Percentiles rank a stretch among this genome's conserved stretches.
Evolutionary conservation across 2,329 filamentous ascomycete genomes (phyloP).

Genomic region (Trichoderma arundinaceum): DNA sequence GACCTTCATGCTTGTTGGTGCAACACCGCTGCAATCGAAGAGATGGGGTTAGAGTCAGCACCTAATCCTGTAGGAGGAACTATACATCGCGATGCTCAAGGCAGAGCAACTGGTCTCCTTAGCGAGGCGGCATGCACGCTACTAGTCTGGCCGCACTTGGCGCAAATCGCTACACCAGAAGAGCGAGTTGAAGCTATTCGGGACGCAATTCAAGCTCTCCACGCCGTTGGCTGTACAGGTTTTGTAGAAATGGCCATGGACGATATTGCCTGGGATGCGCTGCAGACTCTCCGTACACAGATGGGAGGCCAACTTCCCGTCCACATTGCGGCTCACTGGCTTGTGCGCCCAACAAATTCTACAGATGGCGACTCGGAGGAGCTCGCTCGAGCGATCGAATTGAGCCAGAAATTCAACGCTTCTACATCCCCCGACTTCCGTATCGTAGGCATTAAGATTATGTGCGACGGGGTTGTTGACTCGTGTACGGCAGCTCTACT

Average conservation of each 20-base stretch:
- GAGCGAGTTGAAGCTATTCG: conserved; percentile 14
- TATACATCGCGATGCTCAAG: conserved; percentile 18
- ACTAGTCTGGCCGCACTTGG: conserved; percentile 20
- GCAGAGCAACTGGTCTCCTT: conserved; percentile 4
- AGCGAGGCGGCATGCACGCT: conserved; percentile 18
- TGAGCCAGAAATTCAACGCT: conserved; percentile 11
- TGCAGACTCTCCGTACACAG: conserved; percentile 12
- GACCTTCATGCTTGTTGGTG: conserved; percentile 24
- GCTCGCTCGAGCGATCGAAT: conserved; percentile 9
- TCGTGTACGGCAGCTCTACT: conserved; percentile 24
- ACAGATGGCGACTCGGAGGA: conserved; percentile 12
- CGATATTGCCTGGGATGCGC: conserved; percentile 21
- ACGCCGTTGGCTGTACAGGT: conserved; percentile 21
- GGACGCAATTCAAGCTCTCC: conserved; percentile 10
- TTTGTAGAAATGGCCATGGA: conserved; percentile 28
- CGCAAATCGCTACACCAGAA: conserved; percentile 14
- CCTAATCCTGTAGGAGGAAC: conserved; percentile 24
- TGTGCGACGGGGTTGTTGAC: conserved; percentile 25
- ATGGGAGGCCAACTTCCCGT: conserved; percentile 23
- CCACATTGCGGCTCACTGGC: conserved; percentile 25
- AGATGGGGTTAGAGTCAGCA: conserved; percentile 15
- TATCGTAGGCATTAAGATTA: conserved; percentile 26
- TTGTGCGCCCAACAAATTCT: conserved; percentile 16
- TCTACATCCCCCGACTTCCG: conserved; percentile 13
- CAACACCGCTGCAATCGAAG: conserved; percentile 17